These are phyloP conservation scores for Mucuna pruriens DNA, from an alignment of 306 rosid genomes.

Conservation along the genomic window DNA sequence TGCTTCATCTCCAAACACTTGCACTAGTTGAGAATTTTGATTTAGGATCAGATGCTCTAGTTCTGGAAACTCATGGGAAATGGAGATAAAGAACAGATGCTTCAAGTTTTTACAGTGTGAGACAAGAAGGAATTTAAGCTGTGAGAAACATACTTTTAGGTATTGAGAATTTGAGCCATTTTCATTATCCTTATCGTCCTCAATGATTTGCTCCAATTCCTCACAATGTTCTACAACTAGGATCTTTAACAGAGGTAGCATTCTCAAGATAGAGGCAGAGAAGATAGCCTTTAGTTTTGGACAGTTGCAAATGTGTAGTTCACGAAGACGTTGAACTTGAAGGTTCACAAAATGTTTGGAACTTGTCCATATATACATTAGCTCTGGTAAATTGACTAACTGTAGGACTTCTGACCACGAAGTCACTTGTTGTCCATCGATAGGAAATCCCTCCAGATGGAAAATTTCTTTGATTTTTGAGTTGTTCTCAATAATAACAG, in stretches of 20 bases:
- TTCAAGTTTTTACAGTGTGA: not conserved
- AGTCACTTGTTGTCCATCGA: not conserved
- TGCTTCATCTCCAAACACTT: not conserved
- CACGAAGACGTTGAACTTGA: not conserved
- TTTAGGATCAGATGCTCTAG: not conserved
- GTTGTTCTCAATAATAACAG: not conserved
- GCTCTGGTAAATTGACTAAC: not conserved
- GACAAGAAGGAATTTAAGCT: not conserved
- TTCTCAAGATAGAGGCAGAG: conserved; percentile 3
- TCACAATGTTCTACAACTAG: conserved; percentile 4
- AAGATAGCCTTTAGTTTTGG: conserved; percentile 17
- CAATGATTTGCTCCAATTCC: conserved; percentile 36
- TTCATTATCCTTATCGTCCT: not conserved
- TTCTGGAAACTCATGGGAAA: not conserved
- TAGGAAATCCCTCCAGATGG: not conserved
- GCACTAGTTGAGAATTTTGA: not conserved
- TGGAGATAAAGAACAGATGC: not conserved
- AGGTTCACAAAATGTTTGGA: not conserved
- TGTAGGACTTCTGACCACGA: not conserved
- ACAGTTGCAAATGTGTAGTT: conserved; percentile 1
- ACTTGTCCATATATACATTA: not conserved
- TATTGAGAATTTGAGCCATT: not conserved
- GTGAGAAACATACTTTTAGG: not conserved
- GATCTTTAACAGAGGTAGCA: conserved; percentile 20
- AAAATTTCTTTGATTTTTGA: not conserved